Evolutionary conservation across 2,329 filamentous ascomycete species (phyloP).

Genomic region (Alternaria triticimaculans): DNA sequence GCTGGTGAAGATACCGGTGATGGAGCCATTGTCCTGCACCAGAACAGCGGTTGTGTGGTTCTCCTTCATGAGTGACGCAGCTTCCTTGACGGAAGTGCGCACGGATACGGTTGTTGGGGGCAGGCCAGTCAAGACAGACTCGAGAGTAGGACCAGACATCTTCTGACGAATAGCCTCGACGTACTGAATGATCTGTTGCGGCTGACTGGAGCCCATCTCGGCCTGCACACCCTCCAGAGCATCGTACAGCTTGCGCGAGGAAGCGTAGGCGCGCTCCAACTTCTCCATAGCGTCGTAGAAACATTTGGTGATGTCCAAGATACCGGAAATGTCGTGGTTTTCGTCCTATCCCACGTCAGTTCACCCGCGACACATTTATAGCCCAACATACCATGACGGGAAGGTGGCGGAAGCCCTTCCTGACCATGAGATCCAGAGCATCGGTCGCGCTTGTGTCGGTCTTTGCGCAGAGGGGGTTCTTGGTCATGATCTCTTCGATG

Average conservation of each 20-base stretch:
- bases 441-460: constrained; percentile 98
- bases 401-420: constrained; percentile 95
- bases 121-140: constrained; percentile 89
- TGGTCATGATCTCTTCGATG: constrained; percentile 99
- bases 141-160: constrained; percentile 97
- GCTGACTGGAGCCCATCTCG: constrained; percentile 92
- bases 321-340: constrained; percentile 98
- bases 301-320: constrained; percentile 98
- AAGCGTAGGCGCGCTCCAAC: constrained; percentile 94
- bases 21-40: constrained; percentile 94
- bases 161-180: constrained; percentile 93
- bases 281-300: constrained; percentile 99
- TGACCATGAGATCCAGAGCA: constrained; percentile 95
- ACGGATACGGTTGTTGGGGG: constrained; percentile 96
- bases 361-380: not conserved
- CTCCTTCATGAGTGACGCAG: constrained; percentile 95
- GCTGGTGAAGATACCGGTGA: constrained; percentile 99
- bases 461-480: constrained; percentile 95
- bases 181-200: constrained; percentile 98
- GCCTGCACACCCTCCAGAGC: constrained; percentile 97
- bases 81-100: constrained; percentile 93
- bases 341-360: constrained; percentile 66
- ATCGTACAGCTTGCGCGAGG: constrained; percentile 97
- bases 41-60: constrained; percentile 96
- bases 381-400: constrained; percentile 74